Conservation (phyloP, 1,284 basidiomycete species). For the Taiwanofungus camphoratus region DNA sequence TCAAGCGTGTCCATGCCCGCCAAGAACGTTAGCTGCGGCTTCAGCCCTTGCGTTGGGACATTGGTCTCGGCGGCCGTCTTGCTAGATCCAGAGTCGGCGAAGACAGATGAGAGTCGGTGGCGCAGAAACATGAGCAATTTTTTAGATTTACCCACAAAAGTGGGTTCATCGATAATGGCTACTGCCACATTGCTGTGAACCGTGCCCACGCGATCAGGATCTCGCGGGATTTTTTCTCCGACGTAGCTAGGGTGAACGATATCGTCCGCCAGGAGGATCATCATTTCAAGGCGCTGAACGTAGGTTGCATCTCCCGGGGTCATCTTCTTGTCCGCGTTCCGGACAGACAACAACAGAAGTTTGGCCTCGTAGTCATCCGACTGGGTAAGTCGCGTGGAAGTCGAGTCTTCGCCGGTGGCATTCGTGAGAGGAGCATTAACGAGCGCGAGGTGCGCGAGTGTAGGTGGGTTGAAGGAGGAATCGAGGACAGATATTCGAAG, state of each 20-base stretch:
- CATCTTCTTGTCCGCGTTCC: constrained; percentile 85
- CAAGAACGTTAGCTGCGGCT: constrained; percentile 18
- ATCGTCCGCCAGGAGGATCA: constrained; percentile 57
- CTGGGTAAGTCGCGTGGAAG: not conserved
- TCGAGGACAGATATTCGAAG: constrained; percentile 72
- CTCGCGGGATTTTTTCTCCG: not conserved
- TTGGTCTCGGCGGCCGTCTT: not conserved
- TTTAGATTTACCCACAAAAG: constrained; percentile 82
- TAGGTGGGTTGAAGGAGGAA: constrained; percentile 94
- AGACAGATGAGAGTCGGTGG: constrained; percentile 28
- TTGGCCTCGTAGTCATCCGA: constrained; percentile 60
- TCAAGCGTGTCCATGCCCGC: constrained; percentile 87
- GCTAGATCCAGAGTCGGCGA: constrained; percentile 6
- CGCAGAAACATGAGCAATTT: constrained; percentile 50
- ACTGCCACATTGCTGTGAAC: constrained; percentile 59
- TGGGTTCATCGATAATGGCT: constrained; percentile 82
- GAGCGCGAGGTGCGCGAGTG: constrained; percentile 80
- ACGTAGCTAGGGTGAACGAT: constrained; percentile 24
- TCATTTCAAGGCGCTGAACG: constrained; percentile 78
- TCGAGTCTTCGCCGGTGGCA: constrained; percentile 4
- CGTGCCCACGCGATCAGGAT: not conserved
- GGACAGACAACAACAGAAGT: constrained; percentile 79
- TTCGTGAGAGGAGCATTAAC: constrained; percentile 39
- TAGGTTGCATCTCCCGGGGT: constrained; percentile 71
- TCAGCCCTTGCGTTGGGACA: not conserved